Percentiles rank a stretch among this genome's conserved stretches.
These are phyloP conservation scores for Salix dunnii DNA, from an alignment of 345 rosid genomes.

Conservation along the genomic window DNA sequence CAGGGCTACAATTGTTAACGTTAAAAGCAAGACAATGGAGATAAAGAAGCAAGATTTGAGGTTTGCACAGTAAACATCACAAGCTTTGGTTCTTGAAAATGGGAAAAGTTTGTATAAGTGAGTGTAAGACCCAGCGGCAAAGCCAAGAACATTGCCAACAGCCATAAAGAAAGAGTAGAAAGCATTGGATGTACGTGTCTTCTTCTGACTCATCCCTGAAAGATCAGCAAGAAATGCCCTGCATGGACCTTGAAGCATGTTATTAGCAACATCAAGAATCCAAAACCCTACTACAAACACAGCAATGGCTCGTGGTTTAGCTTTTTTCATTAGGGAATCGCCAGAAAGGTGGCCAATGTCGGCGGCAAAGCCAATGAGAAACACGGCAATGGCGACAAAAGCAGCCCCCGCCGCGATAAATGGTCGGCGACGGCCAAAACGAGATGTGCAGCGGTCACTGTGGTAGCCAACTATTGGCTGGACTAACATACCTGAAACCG, in stretches of 20 bases:
- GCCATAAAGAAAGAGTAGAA: constrained; percentile 89
- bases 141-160: constrained; percentile 79
- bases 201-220: constrained; percentile 47
- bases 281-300: constrained; percentile 76
- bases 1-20: constrained; percentile 43
- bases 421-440: constrained; percentile 87
- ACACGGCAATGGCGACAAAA: constrained; percentile 53
- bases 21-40: constrained; percentile 48
- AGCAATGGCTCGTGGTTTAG: constrained; percentile 61
- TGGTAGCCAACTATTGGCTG: constrained; percentile 84
- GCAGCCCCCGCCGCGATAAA: constrained; percentile 58
- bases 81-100: constrained; percentile 62
- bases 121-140: constrained; percentile 65
- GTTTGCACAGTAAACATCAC: constrained; percentile 81
- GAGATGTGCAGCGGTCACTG: constrained; percentile 72
- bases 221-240: constrained; percentile 84
- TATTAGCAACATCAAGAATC: constrained; percentile 90
- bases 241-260: constrained; percentile 79
- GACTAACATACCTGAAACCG: constrained; percentile 79
- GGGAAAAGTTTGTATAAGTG: constrained; percentile 52
- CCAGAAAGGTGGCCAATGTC: constrained; percentile 67
- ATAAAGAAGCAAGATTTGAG: constrained; percentile 76
- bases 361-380: constrained; percentile 78
- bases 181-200: constrained; percentile 55
- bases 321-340: constrained; percentile 28